Percentiles rank a stretch among this genome's conserved stretches.
Conservation (phyloP, 2,329 filamentous ascomycete genomes). For the Alternaria solani region DNA sequence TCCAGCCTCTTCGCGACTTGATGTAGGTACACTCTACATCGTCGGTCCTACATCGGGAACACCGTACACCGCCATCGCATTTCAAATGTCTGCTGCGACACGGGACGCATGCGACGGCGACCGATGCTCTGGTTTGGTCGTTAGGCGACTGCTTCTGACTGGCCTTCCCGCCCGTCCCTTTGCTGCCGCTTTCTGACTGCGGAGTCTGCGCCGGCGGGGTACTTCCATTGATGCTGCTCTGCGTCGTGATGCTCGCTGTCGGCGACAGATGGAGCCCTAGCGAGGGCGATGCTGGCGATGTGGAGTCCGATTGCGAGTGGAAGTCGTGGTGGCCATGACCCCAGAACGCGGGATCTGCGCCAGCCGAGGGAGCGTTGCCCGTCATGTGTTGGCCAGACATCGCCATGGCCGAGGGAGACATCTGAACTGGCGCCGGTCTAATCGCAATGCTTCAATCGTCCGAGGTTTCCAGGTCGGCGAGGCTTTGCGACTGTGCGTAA, state of each 20-base stretch:
- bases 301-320: constrained; percentile 30
- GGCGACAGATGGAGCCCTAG: constrained; percentile 44
- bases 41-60: constrained; percentile 58
- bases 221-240: constrained; percentile 37
- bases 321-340: constrained; percentile 37
- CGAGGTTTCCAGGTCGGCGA: constrained; percentile 19
- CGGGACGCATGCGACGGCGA: constrained; percentile 59
- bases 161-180: constrained; percentile 27
- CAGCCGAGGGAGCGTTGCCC: constrained; percentile 35
- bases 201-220: constrained; percentile 47
- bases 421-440: constrained; percentile 10
- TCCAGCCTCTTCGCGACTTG: constrained; percentile 61
- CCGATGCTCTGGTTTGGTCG: constrained; percentile 42
- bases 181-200: constrained; percentile 34
- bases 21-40: constrained; percentile 60
- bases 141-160: constrained; percentile 29
- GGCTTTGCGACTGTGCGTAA: constrained; percentile 30
- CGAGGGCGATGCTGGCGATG: constrained; percentile 28
- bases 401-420: constrained; percentile 37
- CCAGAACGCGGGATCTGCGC: constrained; percentile 47
- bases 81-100: constrained; percentile 63
- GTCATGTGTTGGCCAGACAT: constrained; percentile 36
- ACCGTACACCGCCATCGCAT: constrained; percentile 61
- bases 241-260: constrained; percentile 39
- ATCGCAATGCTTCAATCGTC: constrained; percentile 8